These are phyloP conservation scores for Leishmania major DNA, from an alignment of 208 protist genomes.

Conservation along the genomic window DNA sequence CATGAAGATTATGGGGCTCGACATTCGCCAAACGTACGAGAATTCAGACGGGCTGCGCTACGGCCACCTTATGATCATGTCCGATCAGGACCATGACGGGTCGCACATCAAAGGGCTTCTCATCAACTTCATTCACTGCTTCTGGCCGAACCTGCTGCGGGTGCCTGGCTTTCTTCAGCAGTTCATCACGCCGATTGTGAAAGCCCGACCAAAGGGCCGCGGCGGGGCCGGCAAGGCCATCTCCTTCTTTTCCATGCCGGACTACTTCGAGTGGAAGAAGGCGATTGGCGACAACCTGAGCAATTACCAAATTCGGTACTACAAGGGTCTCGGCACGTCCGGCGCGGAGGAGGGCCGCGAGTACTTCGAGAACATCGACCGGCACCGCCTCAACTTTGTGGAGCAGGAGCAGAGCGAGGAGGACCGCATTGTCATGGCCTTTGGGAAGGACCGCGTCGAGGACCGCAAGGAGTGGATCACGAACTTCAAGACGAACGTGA, in stretches of 20 bases:
- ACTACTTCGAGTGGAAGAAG: conserved; percentile 98
- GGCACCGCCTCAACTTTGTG: conserved; percentile 97
- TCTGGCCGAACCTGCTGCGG: conserved; percentile 98
- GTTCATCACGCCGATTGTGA: conserved; percentile 99
- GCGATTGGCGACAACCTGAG: conserved; percentile 59
- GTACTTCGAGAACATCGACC: conserved; percentile 99
- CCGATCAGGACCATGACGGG: conserved; percentile 99
- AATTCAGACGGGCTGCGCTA: conserved; percentile 95
- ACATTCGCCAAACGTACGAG: conserved; percentile 93
- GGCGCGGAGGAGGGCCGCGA: conserved; percentile 98
- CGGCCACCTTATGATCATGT: conserved; percentile 99
- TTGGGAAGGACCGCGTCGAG: conserved; percentile 97
- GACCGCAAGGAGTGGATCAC: conserved; percentile 99
- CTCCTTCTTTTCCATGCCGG: conserved; percentile 99
- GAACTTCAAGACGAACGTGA: conserved; percentile 85
- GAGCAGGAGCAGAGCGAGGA: conserved; percentile 84
- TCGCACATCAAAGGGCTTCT: conserved; percentile 99
- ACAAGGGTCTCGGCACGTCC: conserved; percentile 99
- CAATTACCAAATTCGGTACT: conserved; percentile 99
- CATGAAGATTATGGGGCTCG: conserved; percentile 97
- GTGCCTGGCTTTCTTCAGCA: conserved; percentile 98
- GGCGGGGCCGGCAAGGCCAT: conserved; percentile 58
- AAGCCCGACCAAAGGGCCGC: conserved; percentile 92
- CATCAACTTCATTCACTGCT: conserved; percentile 99
- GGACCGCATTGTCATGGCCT: conserved; percentile 98